Evolutionary conservation across 2,329 filamentous ascomycete genomes (phyloP).

Genomic region (Beauveria asiatica): DNA sequence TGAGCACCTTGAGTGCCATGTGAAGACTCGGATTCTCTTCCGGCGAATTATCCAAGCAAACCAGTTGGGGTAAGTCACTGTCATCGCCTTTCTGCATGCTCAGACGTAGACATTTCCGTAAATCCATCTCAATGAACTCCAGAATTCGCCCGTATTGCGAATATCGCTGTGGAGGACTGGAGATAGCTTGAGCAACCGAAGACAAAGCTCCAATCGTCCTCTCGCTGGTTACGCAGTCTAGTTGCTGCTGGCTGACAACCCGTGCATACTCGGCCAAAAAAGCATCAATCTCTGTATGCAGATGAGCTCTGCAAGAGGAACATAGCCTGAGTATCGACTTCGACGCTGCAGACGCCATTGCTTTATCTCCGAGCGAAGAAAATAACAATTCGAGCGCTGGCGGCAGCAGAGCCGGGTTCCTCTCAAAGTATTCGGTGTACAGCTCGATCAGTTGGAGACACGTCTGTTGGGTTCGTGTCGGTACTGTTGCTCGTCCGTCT

Average conservation of each 20-base stretch:
- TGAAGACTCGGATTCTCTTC: constrained; percentile 39
- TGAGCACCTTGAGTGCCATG: constrained; percentile 47
- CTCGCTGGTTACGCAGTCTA: constrained; percentile 64
- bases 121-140: constrained; percentile 53
- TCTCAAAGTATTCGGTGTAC: constrained; percentile 69
- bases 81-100: neutral
- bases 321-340: constrained; percentile 68
- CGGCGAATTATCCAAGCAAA: constrained; percentile 19
- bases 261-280: constrained; percentile 65
- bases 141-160: constrained; percentile 50
- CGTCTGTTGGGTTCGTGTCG: constrained; percentile 56
- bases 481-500: constrained; percentile 43
- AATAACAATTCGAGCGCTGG: constrained; percentile 68
- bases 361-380: constrained; percentile 52
- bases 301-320: constrained; percentile 60
- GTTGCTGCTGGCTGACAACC: constrained; percentile 42
- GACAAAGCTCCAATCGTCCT: constrained; percentile 66
- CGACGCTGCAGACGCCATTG: constrained; percentile 59
- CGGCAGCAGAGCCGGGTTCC: constrained; percentile 58
- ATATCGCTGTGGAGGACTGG: constrained; percentile 46
- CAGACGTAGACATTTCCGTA: constrained; percentile 16
- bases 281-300: constrained; percentile 57
- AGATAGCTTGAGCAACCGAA: constrained; percentile 64
- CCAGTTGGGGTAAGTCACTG: neutral
- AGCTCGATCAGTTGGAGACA: constrained; percentile 62